These are phyloP conservation scores for Viola odorata DNA, from an alignment of 345 rosid genomes.

Conservation along the genomic window DNA sequence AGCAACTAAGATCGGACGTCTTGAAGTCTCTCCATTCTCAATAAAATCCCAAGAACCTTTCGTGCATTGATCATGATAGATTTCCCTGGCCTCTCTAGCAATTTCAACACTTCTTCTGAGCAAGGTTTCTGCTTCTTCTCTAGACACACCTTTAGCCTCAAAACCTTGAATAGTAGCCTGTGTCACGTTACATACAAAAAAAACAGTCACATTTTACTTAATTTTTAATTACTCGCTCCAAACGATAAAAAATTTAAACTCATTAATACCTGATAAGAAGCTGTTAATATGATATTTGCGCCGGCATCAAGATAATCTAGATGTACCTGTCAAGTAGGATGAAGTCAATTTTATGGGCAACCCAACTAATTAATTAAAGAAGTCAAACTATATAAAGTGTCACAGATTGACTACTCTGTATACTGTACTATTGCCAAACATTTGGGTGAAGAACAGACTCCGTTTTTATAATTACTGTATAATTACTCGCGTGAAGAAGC, in stretches of 20 bases:
- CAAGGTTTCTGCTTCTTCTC: conserved; percentile 58
- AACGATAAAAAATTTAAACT: background rate
- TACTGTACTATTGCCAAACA: too few relatives aligned
- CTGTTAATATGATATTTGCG: conserved; percentile 67
- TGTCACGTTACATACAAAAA: too few relatives aligned
- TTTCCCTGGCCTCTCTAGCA: conserved; percentile 77
- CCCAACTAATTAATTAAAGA: background rate
- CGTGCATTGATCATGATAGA: conserved; percentile 46
- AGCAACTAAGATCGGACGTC: conserved; percentile 63
- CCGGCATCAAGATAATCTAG: conserved; percentile 88
- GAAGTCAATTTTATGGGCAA: background rate
- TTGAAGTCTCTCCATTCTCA: conserved; percentile 22
- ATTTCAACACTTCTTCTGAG: conserved; percentile 71
- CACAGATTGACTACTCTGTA: too few relatives aligned
- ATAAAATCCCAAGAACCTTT: conserved; percentile 50
- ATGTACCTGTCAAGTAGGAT: conserved; percentile 53
- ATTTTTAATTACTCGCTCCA: too few relatives aligned
- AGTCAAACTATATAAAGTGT: background rate
- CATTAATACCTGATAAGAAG: conserved; percentile 70
- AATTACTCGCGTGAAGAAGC: too few relatives aligned
- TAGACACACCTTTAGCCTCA: conserved; percentile 63
- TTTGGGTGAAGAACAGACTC: too few relatives aligned
- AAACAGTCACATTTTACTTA: background rate
- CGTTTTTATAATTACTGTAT: too few relatives aligned
- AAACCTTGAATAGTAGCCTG: conserved; percentile 92